phyloP scores from a whole-genome alignment of 148 eudicot genomes.

The Vaccinium darrowii region DNA sequence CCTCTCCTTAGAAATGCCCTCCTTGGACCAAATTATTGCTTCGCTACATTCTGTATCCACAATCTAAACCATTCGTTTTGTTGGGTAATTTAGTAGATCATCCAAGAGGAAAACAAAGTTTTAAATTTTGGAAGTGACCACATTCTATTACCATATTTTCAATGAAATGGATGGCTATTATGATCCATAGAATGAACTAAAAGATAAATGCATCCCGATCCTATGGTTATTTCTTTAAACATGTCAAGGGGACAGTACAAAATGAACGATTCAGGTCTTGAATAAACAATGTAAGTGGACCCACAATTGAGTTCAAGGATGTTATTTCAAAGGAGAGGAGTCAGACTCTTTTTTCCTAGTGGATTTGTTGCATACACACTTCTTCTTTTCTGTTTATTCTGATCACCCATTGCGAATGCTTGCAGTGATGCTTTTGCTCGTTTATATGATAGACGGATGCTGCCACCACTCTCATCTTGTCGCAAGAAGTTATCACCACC shows the following conservation, averaged over 20 bases:
- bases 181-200: not conserved
- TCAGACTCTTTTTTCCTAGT: not conserved
- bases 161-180: not conserved
- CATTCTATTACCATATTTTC: not conserved
- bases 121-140: not conserved
- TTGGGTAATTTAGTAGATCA: not conserved
- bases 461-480: constrained; percentile 87
- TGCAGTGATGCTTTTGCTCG: constrained; percentile 98
- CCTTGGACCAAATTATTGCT: not conserved
- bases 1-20: not conserved
- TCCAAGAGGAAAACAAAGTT: not conserved
- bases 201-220: not conserved
- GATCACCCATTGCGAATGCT: constrained; percentile 20
- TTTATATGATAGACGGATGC: constrained; percentile 95
- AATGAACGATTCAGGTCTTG: not conserved
- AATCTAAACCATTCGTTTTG: not conserved
- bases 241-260: not conserved
- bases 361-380: not conserved
- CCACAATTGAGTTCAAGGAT: not conserved
- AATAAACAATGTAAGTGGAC: not conserved
- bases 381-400: constrained; percentile 14
- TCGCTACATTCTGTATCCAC: not conserved
- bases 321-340: not conserved
- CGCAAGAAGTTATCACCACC: constrained; percentile 69
- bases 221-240: not conserved